Evolutionary conservation across 2,329 filamentous ascomycete species (phyloP).

Genomic region (Diplodia mutila): DNA sequence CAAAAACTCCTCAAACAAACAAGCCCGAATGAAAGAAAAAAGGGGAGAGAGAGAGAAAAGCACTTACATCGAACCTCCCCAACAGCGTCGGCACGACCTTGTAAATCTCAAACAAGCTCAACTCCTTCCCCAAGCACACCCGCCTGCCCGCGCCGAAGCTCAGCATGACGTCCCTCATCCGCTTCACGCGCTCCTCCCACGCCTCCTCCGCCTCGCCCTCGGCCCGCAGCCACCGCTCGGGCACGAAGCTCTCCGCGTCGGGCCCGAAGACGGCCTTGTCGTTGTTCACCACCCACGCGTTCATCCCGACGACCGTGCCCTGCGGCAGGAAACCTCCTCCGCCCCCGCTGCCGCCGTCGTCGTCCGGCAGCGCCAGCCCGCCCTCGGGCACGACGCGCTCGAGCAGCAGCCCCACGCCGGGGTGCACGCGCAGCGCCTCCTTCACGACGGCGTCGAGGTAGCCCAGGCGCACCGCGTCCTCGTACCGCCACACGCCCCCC

Average conservation of each 20-base stretch:
- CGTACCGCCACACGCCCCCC: conserved; percentile 31
- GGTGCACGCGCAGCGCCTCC: conserved; percentile 44
- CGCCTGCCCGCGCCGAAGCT: conserved; percentile 15
- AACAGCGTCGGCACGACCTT: conserved; percentile 60
- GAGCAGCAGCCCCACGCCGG: conserved; percentile 39
- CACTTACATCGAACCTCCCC: conserved; percentile 47
- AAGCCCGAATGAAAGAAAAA: not conserved
- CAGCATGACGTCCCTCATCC: conserved; percentile 1
- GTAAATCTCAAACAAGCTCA: conserved; percentile 17
- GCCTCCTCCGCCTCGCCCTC: conserved; percentile 24
- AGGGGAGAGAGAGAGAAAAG: not conserved
- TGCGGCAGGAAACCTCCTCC: conserved; percentile 38
- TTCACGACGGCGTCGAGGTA: conserved; percentile 43
- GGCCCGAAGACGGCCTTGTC: conserved; percentile 45
- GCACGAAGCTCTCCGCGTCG: conserved; percentile 46
- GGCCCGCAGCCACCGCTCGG: conserved; percentile 49
- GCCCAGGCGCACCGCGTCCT: conserved; percentile 36
- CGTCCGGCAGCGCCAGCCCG: conserved; percentile 38
- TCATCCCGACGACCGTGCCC: conserved; percentile 50
- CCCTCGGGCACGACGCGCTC: conserved; percentile 35
- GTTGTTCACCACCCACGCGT: conserved; percentile 49
- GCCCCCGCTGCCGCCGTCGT: conserved; percentile 23
- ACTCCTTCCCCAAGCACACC: conserved; percentile 15
- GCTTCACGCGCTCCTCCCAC: conserved; percentile 32
- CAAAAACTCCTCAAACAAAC: not conserved